Conservation (phyloP, 768 basidiomycete genomes). For the Lactarius akahatsu region DNA sequence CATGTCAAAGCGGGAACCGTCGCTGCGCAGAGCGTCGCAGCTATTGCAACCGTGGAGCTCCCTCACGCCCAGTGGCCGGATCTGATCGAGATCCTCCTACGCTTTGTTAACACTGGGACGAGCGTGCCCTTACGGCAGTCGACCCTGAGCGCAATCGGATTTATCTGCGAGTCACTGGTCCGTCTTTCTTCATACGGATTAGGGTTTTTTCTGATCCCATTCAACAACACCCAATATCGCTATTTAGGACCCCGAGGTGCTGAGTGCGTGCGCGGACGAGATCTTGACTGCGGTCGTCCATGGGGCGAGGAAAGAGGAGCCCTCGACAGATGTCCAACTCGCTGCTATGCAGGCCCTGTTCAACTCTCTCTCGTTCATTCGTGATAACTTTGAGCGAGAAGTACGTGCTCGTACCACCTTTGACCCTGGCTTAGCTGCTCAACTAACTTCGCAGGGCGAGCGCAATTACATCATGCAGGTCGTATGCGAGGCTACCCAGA, state of each 20-base stretch:
- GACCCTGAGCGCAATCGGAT: slow-evolving; percentile 93
- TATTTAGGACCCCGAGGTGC: slow-evolving; percentile 84
- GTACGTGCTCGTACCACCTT: slow-evolving; percentile 45
- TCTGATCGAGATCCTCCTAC: slow-evolving; percentile 82
- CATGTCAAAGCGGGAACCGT: slow-evolving; percentile 74
- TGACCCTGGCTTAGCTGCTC: slow-evolving; percentile 14
- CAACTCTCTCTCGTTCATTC: slow-evolving; percentile 96
- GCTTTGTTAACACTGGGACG: slow-evolving; percentile 73
- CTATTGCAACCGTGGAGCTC: slow-evolving; percentile 91
- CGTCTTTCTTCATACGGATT: slow-evolving; percentile 38
- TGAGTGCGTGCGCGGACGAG: slow-evolving; percentile 89
- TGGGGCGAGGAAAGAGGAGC: slow-evolving; percentile 94
- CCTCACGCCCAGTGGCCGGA: slow-evolving; percentile 87
- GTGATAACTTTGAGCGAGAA: slow-evolving; percentile 97
- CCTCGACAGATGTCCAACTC: slow-evolving; percentile 84
- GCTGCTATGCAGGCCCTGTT: slow-evolving; percentile 90
- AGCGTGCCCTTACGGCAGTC: slow-evolving; percentile 79
- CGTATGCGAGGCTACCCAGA: slow-evolving; percentile 97
- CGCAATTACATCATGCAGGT: slow-evolving; percentile 99
- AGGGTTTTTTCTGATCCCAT: neutral
- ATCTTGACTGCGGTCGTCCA: slow-evolving; percentile 98
- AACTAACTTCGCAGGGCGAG: slow-evolving; percentile 66
- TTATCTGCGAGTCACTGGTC: slow-evolving; percentile 95
- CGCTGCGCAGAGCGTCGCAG: slow-evolving; percentile 91
- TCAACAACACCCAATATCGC: slow-evolving; percentile 23